Conservation (phyloP, 169 alveolate species). For the Sarcocystis neurona region DNA sequence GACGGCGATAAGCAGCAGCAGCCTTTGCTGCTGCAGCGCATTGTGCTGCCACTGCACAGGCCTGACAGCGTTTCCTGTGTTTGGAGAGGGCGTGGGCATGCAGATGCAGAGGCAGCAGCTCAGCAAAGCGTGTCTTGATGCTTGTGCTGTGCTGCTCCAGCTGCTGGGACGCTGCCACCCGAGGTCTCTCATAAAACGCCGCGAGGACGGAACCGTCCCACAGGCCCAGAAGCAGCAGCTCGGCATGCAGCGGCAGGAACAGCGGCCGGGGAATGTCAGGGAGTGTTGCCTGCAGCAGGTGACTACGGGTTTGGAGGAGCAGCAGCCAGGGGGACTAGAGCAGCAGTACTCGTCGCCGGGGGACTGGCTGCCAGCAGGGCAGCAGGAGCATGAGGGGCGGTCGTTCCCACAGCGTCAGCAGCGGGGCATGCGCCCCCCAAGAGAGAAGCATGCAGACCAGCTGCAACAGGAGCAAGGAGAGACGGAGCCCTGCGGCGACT, state of each 20-base stretch:
- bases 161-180: slow-evolving; percentile 37
- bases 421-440: no score
- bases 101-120: slow-evolving; percentile 12
- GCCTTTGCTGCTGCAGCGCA: slow-evolving; percentile 25
- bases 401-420: no score
- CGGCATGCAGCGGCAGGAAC: neutral
- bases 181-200: neutral
- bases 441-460: no score
- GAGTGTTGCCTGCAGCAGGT: no score
- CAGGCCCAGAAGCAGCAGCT: slow-evolving; percentile 20
- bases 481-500: no score
- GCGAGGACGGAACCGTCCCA: neutral
- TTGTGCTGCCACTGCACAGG: slow-evolving; percentile 63
- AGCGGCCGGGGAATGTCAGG: neutral
- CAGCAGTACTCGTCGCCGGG: no score
- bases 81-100: slow-evolving; percentile 4
- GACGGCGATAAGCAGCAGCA: slow-evolving; percentile 12
- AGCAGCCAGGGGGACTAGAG: no score
- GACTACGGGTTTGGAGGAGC: no score
- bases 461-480: no score
- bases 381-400: no score
- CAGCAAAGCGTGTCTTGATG: slow-evolving; percentile 53
- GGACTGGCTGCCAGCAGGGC: no score
- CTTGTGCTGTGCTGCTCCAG: slow-evolving; percentile 38
- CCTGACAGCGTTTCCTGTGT: slow-evolving; percentile 38